A percentile compares a stretch with the other conserved stretches of the same genome.
Conservation (phyloP, 345 rosid genomes). For the Melastoma malabathricum region DNA sequence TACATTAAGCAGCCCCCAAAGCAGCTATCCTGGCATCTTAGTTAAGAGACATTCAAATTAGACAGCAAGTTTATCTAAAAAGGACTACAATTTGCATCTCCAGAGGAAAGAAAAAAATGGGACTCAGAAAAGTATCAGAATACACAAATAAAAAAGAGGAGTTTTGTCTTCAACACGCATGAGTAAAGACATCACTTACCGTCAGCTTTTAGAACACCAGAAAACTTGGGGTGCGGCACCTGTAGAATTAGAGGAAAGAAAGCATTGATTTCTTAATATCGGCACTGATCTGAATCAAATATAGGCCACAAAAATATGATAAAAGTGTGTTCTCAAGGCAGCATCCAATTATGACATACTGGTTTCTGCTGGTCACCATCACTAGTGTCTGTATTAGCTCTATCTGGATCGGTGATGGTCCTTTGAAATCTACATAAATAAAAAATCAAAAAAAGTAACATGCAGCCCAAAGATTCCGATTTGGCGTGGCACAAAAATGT, state of each 20-base stretch:
- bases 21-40: no score
- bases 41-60: no score
- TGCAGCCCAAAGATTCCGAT: background rate
- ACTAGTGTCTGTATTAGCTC: no score
- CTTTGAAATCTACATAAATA: no score
- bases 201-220: constrained; percentile 14
- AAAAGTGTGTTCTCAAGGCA: background rate
- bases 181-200: constrained; percentile 23
- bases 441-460: background rate
- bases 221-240: constrained; percentile 27
- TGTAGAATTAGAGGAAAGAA: constrained; percentile 4
- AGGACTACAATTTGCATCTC: no score
- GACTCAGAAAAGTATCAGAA: background rate
- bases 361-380: background rate
- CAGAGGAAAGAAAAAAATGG: no score
- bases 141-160: background rate
- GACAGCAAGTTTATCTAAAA: no score
- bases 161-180: background rate
- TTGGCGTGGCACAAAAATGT: no score
- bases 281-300: background rate
- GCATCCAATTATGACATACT: background rate
- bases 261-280: background rate
- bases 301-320: constrained; percentile 1
- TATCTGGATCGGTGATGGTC: no score
- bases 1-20: no score